phyloP scores from a whole-genome alignment of 2,329 filamentous ascomycete species.

The Stagonosporopsis tanaceti region DNA sequence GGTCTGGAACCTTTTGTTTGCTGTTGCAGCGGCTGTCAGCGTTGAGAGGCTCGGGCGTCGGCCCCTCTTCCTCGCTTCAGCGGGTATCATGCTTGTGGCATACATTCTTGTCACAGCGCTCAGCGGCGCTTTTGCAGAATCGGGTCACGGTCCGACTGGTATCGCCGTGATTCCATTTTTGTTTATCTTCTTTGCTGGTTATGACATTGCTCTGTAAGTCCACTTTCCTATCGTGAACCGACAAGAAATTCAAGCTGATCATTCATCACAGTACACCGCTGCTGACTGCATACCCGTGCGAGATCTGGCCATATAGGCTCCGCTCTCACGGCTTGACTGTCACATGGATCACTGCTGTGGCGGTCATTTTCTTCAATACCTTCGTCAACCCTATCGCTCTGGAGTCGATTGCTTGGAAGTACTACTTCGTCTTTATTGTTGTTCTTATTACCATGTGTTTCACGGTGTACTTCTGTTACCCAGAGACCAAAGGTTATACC shows the following conservation, averaged over 20 bases:
- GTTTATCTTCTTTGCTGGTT: conserved; percentile 26
- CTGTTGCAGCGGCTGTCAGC: conserved; percentile 48
- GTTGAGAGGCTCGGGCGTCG: conserved; percentile 55
- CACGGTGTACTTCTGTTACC: neutral
- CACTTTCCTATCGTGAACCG: neutral
- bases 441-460: neutral
- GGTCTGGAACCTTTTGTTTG: conserved; percentile 50
- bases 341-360: conserved; percentile 10
- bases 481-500: conserved; percentile 16
- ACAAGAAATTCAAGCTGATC: conserved; percentile 16
- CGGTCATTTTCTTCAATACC: conserved; percentile 17
- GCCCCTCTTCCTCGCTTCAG: conserved; percentile 53
- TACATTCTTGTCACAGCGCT: conserved; percentile 54
- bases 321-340: conserved; percentile 50
- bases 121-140: conserved; percentile 39
- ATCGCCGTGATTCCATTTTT: conserved; percentile 23
- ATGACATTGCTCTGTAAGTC: conserved; percentile 44
- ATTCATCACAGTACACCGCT: conserved; percentile 36
- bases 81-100: conserved; percentile 53
- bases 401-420: neutral
- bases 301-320: conserved; percentile 45
- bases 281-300: conserved; percentile 39
- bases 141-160: conserved; percentile 3
- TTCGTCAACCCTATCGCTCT: neutral
- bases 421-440: neutral